These are phyloP conservation scores for Diaporthe helianthi DNA, from an alignment of 2,329 filamentous ascomycete genomes.

Conservation along the genomic window DNA sequence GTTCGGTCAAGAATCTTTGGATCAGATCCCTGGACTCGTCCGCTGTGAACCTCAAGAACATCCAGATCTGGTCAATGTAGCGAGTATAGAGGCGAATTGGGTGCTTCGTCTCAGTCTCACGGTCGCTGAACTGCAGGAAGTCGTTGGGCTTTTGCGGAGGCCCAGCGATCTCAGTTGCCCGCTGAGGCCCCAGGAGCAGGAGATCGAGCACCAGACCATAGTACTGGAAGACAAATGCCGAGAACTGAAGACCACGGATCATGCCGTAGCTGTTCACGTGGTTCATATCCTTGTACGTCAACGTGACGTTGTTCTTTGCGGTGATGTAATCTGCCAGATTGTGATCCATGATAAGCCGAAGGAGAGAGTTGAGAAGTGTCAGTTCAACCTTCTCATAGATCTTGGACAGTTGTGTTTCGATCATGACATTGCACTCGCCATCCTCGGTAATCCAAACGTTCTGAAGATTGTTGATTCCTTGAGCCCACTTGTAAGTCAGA, in stretches of 20 bases:
- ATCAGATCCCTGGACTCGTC: constrained; percentile 96
- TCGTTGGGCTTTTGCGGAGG: constrained; percentile 94
- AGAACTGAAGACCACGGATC: constrained; percentile 97
- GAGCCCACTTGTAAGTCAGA: constrained; percentile 97
- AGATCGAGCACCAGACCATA: constrained; percentile 96
- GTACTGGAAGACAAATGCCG: constrained; percentile 98
- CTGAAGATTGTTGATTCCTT: constrained; percentile 97
- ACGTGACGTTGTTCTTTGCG: constrained; percentile 98
- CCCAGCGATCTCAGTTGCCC: constrained; percentile 97
- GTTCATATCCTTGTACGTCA: constrained; percentile 99
- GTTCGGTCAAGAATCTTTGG: constrained; percentile 95
- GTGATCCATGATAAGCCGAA: constrained; percentile 98
- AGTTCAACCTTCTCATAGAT: constrained; percentile 99
- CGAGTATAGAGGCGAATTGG: constrained; percentile 97
- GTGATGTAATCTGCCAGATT: constrained; percentile 99
- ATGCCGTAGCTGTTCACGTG: constrained; percentile 98
- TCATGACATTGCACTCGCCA: constrained; percentile 97
- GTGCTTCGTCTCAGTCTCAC: constrained; percentile 89
- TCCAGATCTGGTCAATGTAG: constrained; percentile 99
- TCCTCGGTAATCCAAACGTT: constrained; percentile 94
- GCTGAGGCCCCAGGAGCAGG: constrained; percentile 87
- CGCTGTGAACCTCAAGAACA: constrained; percentile 91
- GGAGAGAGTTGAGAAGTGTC: constrained; percentile 89
- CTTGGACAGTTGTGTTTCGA: constrained; percentile 98
- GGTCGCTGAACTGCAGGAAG: constrained; percentile 95